These are phyloP conservation scores for Ceratobasidium sp. DNA, from an alignment of 1,284 basidiomycete species.

Conservation along the genomic window DNA sequence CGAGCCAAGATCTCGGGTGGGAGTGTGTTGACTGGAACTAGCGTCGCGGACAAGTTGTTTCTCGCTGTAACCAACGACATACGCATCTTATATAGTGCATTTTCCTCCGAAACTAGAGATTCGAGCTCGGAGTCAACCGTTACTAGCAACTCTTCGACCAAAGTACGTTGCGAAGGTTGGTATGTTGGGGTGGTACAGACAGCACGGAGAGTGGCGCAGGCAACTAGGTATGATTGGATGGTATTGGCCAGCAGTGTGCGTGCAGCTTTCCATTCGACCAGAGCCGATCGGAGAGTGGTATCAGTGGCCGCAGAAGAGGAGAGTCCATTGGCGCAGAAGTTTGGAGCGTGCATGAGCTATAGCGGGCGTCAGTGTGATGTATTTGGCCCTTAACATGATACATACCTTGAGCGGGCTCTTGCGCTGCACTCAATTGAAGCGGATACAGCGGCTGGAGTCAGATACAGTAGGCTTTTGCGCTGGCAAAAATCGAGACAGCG, in stretches of 20 bases:
- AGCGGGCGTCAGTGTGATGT: too few relatives aligned
- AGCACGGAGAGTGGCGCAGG: not conserved
- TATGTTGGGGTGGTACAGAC: not conserved
- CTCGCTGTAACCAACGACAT: not conserved
- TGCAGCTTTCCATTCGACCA: not conserved
- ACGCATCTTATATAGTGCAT: not conserved
- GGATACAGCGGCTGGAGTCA: too few relatives aligned
- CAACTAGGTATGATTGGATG: not conserved
- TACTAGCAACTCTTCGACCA: not conserved
- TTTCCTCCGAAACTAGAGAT: not conserved
- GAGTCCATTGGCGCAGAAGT: not conserved
- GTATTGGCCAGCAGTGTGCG: not conserved
- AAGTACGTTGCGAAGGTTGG: not conserved
- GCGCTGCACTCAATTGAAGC: too few relatives aligned
- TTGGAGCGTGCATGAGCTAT: not conserved
- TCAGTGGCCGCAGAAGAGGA: too few relatives aligned
- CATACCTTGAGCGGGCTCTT: too few relatives aligned
- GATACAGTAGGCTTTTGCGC: too few relatives aligned
- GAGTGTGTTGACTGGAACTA: not conserved
- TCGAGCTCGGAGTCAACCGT: not conserved
- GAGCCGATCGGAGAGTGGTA: not conserved
- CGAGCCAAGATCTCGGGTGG: slow-evolving; percentile 7
- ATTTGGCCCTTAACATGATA: too few relatives aligned
- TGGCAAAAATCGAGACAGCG: too few relatives aligned
- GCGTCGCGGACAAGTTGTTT: not conserved